A percentile compares a stretch with the other conserved stretches of the same genome.
phyloP scores from a whole-genome alignment of 1,284 basidiomycete species.

The Puccinia horiana region DNA sequence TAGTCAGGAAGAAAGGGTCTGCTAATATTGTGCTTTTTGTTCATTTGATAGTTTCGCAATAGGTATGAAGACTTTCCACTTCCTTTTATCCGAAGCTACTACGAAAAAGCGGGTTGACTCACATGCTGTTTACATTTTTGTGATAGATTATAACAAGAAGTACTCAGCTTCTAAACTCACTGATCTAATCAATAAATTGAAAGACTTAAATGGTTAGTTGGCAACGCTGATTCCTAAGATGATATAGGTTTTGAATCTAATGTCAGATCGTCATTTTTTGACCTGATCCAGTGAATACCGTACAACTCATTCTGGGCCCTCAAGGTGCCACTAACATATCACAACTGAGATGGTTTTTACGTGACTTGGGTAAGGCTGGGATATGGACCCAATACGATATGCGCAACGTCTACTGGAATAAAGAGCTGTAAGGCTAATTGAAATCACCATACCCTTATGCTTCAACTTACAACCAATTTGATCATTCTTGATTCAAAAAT shows the following conservation, averaged over 20 bases:
- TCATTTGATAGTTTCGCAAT: background rate
- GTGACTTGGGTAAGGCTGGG: background rate
- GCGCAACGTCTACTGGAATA: conserved; percentile 20
- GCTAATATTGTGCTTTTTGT: background rate
- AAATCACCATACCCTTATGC: background rate
- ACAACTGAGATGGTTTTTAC: background rate
- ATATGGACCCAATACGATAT: conserved; percentile 45
- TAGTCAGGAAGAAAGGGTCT: background rate
- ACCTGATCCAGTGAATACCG: conserved; percentile 17
- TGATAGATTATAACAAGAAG: background rate
- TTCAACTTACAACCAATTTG: background rate
- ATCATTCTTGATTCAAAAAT: conserved; percentile 15
- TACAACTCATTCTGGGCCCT: conserved; percentile 29
- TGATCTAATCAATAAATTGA: background rate
- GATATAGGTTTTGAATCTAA: background rate
- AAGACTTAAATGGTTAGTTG: conserved; percentile 7
- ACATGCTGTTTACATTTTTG: background rate
- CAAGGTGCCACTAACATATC: conserved; percentile 16
- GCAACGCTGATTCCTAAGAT: background rate
- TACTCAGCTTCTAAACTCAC: conserved; percentile 1
- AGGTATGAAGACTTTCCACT: background rate
- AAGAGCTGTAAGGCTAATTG: conserved; percentile 19
- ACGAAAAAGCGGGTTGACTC: background rate
- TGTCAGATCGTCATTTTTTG: background rate
- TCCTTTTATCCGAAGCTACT: background rate